Conservation (phyloP, 1,284 basidiomycete species). For the Ustilago xerochloae region DNA sequence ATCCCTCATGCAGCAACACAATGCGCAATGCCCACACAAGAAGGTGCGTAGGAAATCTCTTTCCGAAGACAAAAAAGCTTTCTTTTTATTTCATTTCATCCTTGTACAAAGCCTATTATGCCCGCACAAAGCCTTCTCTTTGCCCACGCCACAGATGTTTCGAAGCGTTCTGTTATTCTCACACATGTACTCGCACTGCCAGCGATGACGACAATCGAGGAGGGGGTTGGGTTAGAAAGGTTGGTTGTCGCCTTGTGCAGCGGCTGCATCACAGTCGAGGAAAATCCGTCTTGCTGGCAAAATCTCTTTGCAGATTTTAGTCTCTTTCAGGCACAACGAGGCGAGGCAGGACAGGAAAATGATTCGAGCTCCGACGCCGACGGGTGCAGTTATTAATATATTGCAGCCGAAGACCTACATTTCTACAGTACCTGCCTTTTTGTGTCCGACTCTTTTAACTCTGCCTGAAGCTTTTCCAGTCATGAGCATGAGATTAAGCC, state of each 20-base stretch:
- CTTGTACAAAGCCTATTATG: too few relatives aligned
- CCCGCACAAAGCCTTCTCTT: not conserved
- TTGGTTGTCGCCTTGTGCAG: not conserved
- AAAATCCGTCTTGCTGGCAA: constrained; percentile 7
- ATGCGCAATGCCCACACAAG: not conserved
- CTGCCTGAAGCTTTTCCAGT: too few relatives aligned
- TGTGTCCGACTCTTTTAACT: too few relatives aligned
- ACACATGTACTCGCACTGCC: not conserved
- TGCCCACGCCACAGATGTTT: not conserved
- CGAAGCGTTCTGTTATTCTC: not conserved
- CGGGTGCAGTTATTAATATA: constrained; percentile 3
- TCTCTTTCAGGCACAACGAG: not conserved
- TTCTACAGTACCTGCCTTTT: too few relatives aligned
- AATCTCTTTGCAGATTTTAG: not conserved
- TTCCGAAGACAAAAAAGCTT: too few relatives aligned
- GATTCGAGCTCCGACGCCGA: constrained; percentile 22
- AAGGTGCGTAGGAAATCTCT: not conserved
- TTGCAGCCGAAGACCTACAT: too few relatives aligned
- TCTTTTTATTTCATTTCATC: too few relatives aligned
- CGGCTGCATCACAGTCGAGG: not conserved
- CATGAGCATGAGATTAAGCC: too few relatives aligned
- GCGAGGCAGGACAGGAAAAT: not conserved
- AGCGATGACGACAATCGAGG: not conserved
- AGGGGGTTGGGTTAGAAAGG: not conserved
- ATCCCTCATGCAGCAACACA: not conserved